Evolutionary conservation across 2,329 filamentous ascomycete species (phyloP).

Genomic region (Geoglossum cookeanum): DNA sequence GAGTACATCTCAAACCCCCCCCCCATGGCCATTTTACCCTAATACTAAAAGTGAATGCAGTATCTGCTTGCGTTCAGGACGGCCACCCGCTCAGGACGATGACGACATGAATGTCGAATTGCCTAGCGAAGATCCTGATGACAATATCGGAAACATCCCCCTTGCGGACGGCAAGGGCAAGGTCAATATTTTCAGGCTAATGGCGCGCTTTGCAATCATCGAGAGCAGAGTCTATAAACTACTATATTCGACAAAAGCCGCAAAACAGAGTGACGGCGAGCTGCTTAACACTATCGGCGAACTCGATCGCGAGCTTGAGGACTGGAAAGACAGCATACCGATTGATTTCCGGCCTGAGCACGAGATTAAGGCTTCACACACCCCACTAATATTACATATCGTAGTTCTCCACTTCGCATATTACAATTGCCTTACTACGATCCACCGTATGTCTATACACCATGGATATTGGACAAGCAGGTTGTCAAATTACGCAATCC

Average conservation of each 20-base stretch:
- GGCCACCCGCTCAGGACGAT: constrained; percentile 53
- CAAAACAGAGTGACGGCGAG: constrained; percentile 81
- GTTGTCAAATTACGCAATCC: constrained; percentile 84
- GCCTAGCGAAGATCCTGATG: constrained; percentile 72
- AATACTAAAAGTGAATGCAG: constrained; percentile 15
- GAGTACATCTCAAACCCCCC: constrained; percentile 27
- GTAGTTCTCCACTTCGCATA: constrained; percentile 92
- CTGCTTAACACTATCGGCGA: constrained; percentile 90
- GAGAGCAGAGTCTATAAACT: constrained; percentile 88
- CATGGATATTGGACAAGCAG: constrained; percentile 97
- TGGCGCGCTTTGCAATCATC: constrained; percentile 82
- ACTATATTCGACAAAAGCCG: constrained; percentile 80
- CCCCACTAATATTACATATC: constrained; percentile 81
- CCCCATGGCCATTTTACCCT: background rate
- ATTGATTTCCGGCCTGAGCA: constrained; percentile 94
- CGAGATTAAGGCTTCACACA: constrained; percentile 84
- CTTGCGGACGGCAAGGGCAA: constrained; percentile 76
- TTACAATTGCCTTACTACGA: constrained; percentile 94
- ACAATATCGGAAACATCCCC: constrained; percentile 89
- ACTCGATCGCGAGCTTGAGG: constrained; percentile 62
- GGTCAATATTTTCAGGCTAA: constrained; percentile 83
- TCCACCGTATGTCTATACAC: constrained; percentile 95
- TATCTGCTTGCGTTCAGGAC: constrained; percentile 51
- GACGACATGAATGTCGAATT: constrained; percentile 92
- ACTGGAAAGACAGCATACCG: constrained; percentile 92